Evolutionary conservation across 768 basidiomycete species (phyloP).

Genomic region (Cystofilobasidium bisporidii): DNA sequence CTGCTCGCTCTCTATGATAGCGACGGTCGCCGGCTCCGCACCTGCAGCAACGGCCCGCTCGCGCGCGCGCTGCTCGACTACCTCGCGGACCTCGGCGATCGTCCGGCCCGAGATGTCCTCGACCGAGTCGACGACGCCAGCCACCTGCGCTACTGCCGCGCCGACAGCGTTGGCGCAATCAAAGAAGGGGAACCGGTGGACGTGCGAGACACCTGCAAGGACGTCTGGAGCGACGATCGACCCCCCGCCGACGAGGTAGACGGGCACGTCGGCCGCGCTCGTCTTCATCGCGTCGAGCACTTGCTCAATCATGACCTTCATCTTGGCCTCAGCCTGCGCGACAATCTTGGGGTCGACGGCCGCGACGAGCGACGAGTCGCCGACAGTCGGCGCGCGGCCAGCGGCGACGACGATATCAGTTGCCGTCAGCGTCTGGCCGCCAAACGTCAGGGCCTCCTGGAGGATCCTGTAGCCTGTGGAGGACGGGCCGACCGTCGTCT

Average conservation of each 20-base stretch:
- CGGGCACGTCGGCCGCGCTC: slow-evolving; percentile 49
- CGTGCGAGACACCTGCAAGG: slow-evolving; percentile 49
- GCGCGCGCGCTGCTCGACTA: not conserved
- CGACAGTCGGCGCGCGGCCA: slow-evolving; percentile 19
- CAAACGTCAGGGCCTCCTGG: slow-evolving; percentile 50
- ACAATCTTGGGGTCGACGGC: slow-evolving; percentile 34
- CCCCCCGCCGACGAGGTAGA: slow-evolving; percentile 59
- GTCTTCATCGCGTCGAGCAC: slow-evolving; percentile 59
- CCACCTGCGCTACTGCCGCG: slow-evolving; percentile 52
- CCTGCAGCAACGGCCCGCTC: not conserved
- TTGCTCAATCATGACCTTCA: slow-evolving; percentile 46
- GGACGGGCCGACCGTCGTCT: slow-evolving; percentile 60
- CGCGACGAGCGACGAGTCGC: slow-evolving; percentile 35
- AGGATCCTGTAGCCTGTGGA: slow-evolving; percentile 54
- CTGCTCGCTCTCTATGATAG: not conserved
- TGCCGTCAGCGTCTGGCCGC: slow-evolving; percentile 50
- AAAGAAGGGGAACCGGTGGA: slow-evolving; percentile 45
- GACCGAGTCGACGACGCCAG: not conserved
- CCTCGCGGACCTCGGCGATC: not conserved
- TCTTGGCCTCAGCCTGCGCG: slow-evolving; percentile 42
- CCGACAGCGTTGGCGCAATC: slow-evolving; percentile 40
- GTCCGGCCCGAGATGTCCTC: not conserved
- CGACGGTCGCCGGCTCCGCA: not conserved
- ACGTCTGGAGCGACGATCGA: slow-evolving; percentile 51
- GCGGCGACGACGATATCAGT: slow-evolving; percentile 53